These are phyloP conservation scores for Fusarium continuum DNA, from an alignment of 2,329 filamentous ascomycete genomes.

Conservation along the genomic window DNA sequence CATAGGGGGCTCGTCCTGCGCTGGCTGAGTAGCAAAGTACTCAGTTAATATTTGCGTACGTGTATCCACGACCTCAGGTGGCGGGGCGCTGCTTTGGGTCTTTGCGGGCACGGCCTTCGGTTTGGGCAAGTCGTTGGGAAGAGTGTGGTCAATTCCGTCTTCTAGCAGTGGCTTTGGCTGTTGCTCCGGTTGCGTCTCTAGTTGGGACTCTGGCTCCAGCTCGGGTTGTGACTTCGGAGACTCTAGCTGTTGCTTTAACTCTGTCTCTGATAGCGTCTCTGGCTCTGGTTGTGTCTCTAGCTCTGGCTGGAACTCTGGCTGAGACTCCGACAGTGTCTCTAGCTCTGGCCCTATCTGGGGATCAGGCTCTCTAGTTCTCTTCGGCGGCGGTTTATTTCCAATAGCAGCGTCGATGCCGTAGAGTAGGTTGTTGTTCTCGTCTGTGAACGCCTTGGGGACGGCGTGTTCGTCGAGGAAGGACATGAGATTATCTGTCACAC, in stretches of 20 bases:
- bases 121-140: background rate
- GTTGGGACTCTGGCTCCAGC: no score
- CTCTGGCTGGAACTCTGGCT: no score
- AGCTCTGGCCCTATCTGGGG: no score
- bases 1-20: background rate
- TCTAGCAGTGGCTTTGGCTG: no score
- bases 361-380: no score
- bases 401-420: background rate
- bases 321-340: no score
- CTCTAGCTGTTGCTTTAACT: no score
- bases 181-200: no score
- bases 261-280: no score
- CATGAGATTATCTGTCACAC: background rate
- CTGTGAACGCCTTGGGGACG: background rate
- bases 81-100: background rate
- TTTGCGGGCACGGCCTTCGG: background rate
- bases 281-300: no score
- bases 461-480: constrained; percentile 1
- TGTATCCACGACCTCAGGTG: background rate
- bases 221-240: no score
- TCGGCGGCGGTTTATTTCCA: background rate
- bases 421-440: background rate
- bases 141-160: background rate
- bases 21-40: background rate
- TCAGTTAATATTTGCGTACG: background rate